Evolutionary conservation across 352 stramenopile species (phyloP).

Genomic region (Poterioochromonas sp.): DNA sequence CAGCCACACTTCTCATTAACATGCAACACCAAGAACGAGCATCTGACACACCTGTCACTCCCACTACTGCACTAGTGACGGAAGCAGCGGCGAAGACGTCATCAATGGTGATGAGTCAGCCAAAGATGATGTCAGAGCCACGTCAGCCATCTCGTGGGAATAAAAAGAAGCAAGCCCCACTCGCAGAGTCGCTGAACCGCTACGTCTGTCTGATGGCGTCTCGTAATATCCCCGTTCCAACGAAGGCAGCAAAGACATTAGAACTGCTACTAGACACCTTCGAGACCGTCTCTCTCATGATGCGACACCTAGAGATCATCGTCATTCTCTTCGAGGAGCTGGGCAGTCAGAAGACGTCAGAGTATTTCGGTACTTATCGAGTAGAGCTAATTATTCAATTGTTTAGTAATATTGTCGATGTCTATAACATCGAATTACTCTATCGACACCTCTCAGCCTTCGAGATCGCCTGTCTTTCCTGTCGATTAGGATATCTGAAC

Average conservation of each 20-base stretch:
- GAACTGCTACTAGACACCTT: not conserved
- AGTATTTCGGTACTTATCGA: conserved; percentile 28
- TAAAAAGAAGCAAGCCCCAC: not conserved
- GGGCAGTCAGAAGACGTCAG: not conserved
- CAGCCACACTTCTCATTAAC: too few relatives aligned
- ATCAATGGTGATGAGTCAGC: not conserved
- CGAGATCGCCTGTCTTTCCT: not conserved
- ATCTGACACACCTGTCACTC: too few relatives aligned
- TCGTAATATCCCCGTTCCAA: not conserved
- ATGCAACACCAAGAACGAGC: too few relatives aligned
- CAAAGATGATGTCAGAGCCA: not conserved
- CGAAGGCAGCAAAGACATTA: not conserved
- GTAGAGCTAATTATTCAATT: conserved; percentile 19
- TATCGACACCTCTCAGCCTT: not conserved
- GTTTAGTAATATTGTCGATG: conserved; percentile 9
- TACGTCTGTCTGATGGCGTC: not conserved
- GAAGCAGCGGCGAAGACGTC: not conserved
- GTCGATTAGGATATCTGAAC: not conserved
- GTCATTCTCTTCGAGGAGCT: not conserved
- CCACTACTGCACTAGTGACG: too few relatives aligned
- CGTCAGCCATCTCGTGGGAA: not conserved
- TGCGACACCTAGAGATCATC: not conserved
- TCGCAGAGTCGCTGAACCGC: not conserved
- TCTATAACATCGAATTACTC: conserved; percentile 25
- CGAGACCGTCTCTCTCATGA: not conserved